A percentile compares a stretch with the other conserved stretches of the same genome.
Conservation (phyloP, 2,329 filamentous ascomycete species). For the Periglandula ipomoeae region DNA sequence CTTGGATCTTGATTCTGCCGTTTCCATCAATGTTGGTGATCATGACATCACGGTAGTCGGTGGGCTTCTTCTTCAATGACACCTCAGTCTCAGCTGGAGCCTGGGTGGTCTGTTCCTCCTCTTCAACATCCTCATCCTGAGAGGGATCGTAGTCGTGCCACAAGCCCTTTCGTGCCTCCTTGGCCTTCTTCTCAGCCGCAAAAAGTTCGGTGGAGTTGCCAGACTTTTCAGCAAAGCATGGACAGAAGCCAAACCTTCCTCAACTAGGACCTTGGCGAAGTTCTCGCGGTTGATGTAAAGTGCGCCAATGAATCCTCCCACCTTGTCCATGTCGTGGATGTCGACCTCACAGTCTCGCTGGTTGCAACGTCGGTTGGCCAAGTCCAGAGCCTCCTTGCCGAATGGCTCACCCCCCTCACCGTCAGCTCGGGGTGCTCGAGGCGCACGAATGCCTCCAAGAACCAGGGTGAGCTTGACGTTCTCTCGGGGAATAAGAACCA, state of each 20-base stretch:
- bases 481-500: slow-evolving; percentile 82
- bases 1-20: slow-evolving; percentile 81
- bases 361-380: slow-evolving; percentile 79
- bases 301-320: slow-evolving; percentile 93
- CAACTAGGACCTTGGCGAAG: slow-evolving; percentile 85
- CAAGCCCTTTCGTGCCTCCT: slow-evolving; percentile 77
- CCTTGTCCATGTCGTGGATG: slow-evolving; percentile 89
- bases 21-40: slow-evolving; percentile 82
- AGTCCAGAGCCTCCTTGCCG: slow-evolving; percentile 86
- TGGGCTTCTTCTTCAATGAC: slow-evolving; percentile 54
- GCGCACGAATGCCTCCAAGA: slow-evolving; percentile 83
- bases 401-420: slow-evolving; percentile 82
- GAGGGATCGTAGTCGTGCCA: slow-evolving; percentile 95
- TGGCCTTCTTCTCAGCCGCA: slow-evolving; percentile 79
- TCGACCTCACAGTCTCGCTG: slow-evolving; percentile 96
- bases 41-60: slow-evolving; percentile 87
- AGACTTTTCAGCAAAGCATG: slow-evolving; percentile 92
- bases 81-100: slow-evolving; percentile 38
- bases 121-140: slow-evolving; percentile 59
- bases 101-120: slow-evolving; percentile 42
- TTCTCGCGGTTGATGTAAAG: slow-evolving; percentile 92
- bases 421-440: slow-evolving; percentile 69
- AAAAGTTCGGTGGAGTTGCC: slow-evolving; percentile 83
- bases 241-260: slow-evolving; percentile 87
- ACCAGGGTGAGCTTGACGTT: slow-evolving; percentile 93